Evolutionary conservation across 1,284 basidiomycete genomes (phyloP).

Genomic region (Heimioporus punctisporus): DNA sequence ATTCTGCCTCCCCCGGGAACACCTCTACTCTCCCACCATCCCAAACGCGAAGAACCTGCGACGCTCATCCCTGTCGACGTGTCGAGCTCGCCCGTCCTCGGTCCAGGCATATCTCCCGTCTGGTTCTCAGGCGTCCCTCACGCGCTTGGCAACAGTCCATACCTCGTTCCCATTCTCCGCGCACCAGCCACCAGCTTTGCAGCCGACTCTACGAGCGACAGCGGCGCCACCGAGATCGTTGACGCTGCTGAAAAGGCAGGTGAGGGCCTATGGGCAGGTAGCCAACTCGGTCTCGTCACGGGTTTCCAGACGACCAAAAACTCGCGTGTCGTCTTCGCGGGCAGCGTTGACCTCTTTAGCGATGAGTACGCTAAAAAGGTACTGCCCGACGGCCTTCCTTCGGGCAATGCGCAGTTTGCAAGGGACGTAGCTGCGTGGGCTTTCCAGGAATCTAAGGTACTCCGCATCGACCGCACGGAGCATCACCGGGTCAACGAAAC

Average conservation of each 20-base stretch:
- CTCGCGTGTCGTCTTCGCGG: slow-evolving; percentile 81
- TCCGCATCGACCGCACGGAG: slow-evolving; percentile 76
- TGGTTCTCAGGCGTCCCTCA: slow-evolving; percentile 84
- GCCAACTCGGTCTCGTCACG: slow-evolving; percentile 75
- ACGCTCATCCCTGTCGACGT: slow-evolving; percentile 62
- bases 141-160: slow-evolving; percentile 78
- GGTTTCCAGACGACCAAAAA: slow-evolving; percentile 89
- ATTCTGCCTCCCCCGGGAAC: slow-evolving; percentile 75
- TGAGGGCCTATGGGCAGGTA: slow-evolving; percentile 81
- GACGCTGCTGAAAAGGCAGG: slow-evolving; percentile 72
- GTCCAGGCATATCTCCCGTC: slow-evolving; percentile 50
- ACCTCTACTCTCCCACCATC: slow-evolving; percentile 77
- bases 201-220: slow-evolving; percentile 60
- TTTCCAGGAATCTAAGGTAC: slow-evolving; percentile 86
- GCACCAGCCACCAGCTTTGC: slow-evolving; percentile 80
- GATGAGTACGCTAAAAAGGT: slow-evolving; percentile 70
- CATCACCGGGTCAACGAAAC: slow-evolving; percentile 75
- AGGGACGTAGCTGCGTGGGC: slow-evolving; percentile 86
- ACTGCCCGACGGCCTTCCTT: slow-evolving; percentile 54
- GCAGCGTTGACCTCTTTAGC: slow-evolving; percentile 80
- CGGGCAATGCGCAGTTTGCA: slow-evolving; percentile 78
- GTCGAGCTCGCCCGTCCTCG: slow-evolving; percentile 44
- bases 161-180: slow-evolving; percentile 80
- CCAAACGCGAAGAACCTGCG: slow-evolving; percentile 58
- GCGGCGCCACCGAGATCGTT: slow-evolving; percentile 56